These are phyloP conservation scores for Yarrowia osloensis DNA, from an alignment of 805 yeast genomes.

Conservation along the genomic window DNA sequence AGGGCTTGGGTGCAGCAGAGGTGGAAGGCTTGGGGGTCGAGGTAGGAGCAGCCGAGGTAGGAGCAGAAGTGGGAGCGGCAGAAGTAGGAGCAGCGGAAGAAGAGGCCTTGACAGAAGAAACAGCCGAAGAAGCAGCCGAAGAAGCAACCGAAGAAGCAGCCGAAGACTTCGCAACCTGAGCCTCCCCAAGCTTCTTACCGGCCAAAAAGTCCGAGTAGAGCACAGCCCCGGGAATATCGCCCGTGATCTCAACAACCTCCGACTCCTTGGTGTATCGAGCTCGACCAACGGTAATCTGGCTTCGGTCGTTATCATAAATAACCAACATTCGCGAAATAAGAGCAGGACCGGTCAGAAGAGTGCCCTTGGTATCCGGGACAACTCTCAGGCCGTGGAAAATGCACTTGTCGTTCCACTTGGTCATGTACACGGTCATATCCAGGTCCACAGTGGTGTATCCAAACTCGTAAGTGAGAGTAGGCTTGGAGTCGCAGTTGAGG, in stretches of 20 bases:
- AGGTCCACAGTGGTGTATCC: not conserved
- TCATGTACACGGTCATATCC: not conserved
- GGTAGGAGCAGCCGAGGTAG: too few relatives aligned
- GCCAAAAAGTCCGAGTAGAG: not conserved
- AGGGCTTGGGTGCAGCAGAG: too few relatives aligned
- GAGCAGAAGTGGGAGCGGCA: too few relatives aligned
- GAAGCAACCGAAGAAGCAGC: too few relatives aligned
- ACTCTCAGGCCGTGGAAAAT: not conserved
- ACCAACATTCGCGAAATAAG: not conserved
- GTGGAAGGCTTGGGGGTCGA: too few relatives aligned
- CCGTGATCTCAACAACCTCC: not conserved
- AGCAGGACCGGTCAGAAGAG: not conserved
- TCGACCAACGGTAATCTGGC: not conserved
- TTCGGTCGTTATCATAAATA: not conserved
- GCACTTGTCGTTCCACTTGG: not conserved
- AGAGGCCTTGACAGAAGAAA: too few relatives aligned
- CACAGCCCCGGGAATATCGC: not conserved
- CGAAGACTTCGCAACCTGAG: too few relatives aligned
- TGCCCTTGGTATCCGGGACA: not conserved
- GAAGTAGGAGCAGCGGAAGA: too few relatives aligned
- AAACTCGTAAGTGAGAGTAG: not conserved
- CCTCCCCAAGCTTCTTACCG: too few relatives aligned
- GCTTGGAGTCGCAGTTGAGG: not conserved
- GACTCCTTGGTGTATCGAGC: not conserved
- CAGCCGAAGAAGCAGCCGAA: too few relatives aligned